A percentile compares a stretch with the other conserved stretches of the same genome.
Conservation (phyloP, 1,284 basidiomycete species). For the Naganishia sp. region DNA sequence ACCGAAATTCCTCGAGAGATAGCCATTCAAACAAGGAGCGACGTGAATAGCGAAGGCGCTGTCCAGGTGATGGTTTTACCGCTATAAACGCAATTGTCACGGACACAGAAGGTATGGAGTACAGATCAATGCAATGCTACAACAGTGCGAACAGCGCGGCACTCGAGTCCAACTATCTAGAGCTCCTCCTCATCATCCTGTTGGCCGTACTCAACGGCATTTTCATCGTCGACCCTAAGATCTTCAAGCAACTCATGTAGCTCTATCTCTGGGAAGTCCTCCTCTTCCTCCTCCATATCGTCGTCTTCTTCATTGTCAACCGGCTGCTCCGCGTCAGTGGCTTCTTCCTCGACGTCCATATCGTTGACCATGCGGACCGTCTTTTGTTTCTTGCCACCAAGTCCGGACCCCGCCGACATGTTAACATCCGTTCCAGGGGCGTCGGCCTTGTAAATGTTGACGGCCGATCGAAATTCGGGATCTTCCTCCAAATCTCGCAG, state of each 20-base stretch:
- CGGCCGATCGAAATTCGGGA: slow-evolving; percentile 81
- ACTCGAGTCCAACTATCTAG: background rate
- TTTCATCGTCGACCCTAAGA: slow-evolving; percentile 55
- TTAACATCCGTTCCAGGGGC: slow-evolving; percentile 36
- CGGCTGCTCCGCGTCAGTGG: slow-evolving; percentile 39
- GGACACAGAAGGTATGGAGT: background rate
- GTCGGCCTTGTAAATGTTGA: slow-evolving; percentile 82
- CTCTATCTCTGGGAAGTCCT: slow-evolving; percentile 84
- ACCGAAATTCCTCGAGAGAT: slow-evolving; percentile 43
- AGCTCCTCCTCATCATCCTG: slow-evolving; percentile 25
- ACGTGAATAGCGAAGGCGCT: slow-evolving; percentile 10
- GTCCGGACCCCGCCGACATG: slow-evolving; percentile 18
- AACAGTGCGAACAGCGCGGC: background rate
- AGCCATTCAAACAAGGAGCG: slow-evolving; percentile 30
- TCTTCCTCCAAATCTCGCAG: slow-evolving; percentile 95
- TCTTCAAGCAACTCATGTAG: slow-evolving; percentile 89
- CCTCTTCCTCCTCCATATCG: slow-evolving; percentile 71
- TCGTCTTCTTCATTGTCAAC: slow-evolving; percentile 52
- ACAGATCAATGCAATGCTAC: background rate
- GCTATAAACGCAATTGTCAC: background rate
- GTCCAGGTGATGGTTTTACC: slow-evolving; percentile 10
- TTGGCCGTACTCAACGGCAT: background rate
- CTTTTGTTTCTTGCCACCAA: slow-evolving; percentile 46
- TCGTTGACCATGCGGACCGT: slow-evolving; percentile 56
- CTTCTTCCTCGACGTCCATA: slow-evolving; percentile 71